Evolutionary conservation across 2,329 filamentous ascomycete genomes (phyloP).

Genomic region (Aspergillus sp.): DNA sequence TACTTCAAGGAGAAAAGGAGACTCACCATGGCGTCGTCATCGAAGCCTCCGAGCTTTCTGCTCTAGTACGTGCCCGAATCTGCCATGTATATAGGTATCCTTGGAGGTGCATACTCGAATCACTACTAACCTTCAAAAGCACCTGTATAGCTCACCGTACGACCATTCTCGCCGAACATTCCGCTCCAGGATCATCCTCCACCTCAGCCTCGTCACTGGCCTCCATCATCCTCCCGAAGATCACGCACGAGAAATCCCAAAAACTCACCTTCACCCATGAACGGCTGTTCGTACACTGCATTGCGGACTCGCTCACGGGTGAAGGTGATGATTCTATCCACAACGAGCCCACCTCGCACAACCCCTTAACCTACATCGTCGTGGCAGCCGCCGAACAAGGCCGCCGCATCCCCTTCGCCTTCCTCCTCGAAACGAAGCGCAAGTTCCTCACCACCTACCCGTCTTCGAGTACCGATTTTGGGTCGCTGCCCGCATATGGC

Average conservation of each 20-base stretch:
- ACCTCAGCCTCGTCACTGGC: slow-evolving; percentile 83
- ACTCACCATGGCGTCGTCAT: slow-evolving; percentile 59
- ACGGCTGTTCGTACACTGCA: slow-evolving; percentile 89
- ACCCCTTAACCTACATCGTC: slow-evolving; percentile 84
- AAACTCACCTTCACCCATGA: slow-evolving; percentile 94
- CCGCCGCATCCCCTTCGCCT: slow-evolving; percentile 85
- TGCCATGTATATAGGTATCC: neutral
- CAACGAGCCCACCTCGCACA: slow-evolving; percentile 51
- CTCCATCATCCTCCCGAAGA: slow-evolving; percentile 90
- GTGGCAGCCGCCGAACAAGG: slow-evolving; percentile 74
- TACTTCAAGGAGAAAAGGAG: too few species aligned
- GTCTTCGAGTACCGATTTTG: slow-evolving; percentile 60
- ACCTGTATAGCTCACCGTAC: slow-evolving; percentile 89
- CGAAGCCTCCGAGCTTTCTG: slow-evolving; percentile 56
- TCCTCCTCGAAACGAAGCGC: slow-evolving; percentile 80
- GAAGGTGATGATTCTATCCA: slow-evolving; percentile 26
- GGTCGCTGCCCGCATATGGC: slow-evolving; percentile 76
- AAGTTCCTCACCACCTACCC: slow-evolving; percentile 70
- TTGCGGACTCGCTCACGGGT: slow-evolving; percentile 70
- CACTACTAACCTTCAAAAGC: slow-evolving; percentile 40
- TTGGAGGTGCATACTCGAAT: too few species aligned
- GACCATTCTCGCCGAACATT: slow-evolving; percentile 90
- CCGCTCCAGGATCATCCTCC: slow-evolving; percentile 70
- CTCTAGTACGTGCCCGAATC: slow-evolving; percentile 56
- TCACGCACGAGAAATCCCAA: slow-evolving; percentile 68